A percentile compares a stretch with the other conserved stretches of the same genome.
These are phyloP conservation scores for Cladorrhinum sp. DNA, from an alignment of 2,329 filamentous ascomycete genomes.

Conservation along the genomic window DNA sequence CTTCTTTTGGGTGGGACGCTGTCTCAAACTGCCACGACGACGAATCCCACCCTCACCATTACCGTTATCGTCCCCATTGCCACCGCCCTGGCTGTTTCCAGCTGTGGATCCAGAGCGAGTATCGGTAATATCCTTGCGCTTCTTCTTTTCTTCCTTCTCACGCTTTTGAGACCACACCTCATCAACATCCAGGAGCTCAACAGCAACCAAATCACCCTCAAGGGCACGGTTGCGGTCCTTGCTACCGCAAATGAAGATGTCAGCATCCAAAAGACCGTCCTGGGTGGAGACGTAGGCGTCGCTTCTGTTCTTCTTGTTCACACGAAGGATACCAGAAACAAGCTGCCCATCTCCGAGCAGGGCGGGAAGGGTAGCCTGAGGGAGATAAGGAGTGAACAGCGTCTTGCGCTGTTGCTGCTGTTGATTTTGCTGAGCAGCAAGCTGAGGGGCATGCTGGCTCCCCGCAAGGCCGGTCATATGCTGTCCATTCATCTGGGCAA, in stretches of 20 bases:
- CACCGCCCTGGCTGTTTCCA: constrained; percentile 63
- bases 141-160: constrained; percentile 99
- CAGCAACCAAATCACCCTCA: constrained; percentile 91
- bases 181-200: constrained; percentile 95
- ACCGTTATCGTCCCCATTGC: constrained; percentile 58
- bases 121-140: constrained; percentile 97
- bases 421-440: constrained; percentile 61
- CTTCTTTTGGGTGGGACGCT: constrained; percentile 98
- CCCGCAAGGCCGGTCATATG: constrained; percentile 64
- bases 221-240: constrained; percentile 97
- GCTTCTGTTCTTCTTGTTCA: constrained; percentile 99
- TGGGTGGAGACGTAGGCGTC: constrained; percentile 96
- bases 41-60: constrained; percentile 80
- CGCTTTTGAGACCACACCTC: constrained; percentile 99
- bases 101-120: constrained; percentile 74
- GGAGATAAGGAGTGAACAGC: constrained; percentile 94
- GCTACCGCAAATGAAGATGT: constrained; percentile 99
- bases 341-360: constrained; percentile 88
- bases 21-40: constrained; percentile 88
- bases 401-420: constrained; percentile 88
- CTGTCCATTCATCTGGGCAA: constrained; percentile 73
- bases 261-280: constrained; percentile 83
- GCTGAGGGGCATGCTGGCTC: constrained; percentile 70
- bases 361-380: constrained; percentile 88
- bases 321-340: constrained; percentile 91